These are phyloP conservation scores for Metschnikowia continentalis DNA, from an alignment of 805 yeast genomes.

Conservation along the genomic window DNA sequence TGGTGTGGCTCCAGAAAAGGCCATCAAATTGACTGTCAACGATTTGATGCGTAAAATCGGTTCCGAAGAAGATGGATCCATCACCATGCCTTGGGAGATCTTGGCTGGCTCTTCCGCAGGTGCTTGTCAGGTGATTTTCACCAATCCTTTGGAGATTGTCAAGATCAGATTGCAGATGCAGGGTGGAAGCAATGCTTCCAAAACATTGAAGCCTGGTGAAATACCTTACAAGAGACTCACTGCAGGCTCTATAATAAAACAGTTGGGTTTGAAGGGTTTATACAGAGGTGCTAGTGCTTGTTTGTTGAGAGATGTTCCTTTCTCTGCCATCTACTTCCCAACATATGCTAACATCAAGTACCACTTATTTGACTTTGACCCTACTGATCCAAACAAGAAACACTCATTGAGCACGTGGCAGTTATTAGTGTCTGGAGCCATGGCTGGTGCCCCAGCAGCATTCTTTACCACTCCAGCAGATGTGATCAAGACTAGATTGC, in stretches of 20 bases:
- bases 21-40: constrained; percentile 91
- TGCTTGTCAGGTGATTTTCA: constrained; percentile 91
- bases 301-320: constrained; percentile 90
- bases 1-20: constrained; percentile 98
- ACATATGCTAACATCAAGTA: constrained; percentile 90
- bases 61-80: constrained; percentile 40
- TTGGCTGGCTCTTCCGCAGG: constrained; percentile 93
- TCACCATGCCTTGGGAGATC: constrained; percentile 61
- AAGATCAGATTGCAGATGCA: constrained; percentile 93
- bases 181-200: constrained; percentile 62
- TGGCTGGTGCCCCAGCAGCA: constrained; percentile 98
- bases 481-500: constrained; percentile 92
- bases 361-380: constrained; percentile 78
- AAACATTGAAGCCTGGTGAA: constrained; percentile 26
- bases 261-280: constrained; percentile 78
- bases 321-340: constrained; percentile 95
- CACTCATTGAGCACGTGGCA: constrained; percentile 74
- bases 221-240: constrained; percentile 42
- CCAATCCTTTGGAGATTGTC: constrained; percentile 94
- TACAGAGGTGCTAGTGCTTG: constrained; percentile 93
- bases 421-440: constrained; percentile 79
- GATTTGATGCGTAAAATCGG: constrained; percentile 78
- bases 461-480: constrained; percentile 95
- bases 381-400: constrained; percentile 54
- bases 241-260: constrained; percentile 70